Base-by-base conservation (phyloP, 2,329 filamentous ascomycete genomes). In the Verticillium albo-atrum region DNA sequence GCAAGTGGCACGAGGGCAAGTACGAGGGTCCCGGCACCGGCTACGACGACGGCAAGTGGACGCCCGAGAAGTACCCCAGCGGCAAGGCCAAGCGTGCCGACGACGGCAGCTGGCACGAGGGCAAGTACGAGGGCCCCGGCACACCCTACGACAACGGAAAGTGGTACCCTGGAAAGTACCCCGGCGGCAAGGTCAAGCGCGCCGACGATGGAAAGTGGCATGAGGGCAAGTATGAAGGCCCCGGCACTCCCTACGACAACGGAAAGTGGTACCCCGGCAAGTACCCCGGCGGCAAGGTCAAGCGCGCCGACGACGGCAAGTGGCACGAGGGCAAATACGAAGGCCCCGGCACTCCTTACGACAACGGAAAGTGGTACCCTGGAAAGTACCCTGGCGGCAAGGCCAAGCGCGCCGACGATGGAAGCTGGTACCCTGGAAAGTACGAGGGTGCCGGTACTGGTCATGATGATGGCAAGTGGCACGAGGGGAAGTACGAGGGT, bases 181-280 rank as follows among this genome's bases (percentile, higher is more conserved):
- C 54, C 30, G 25, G 35, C 23, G 54, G n/a, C 34, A 53, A 60
- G 50, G 58, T 14, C 10, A 58, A 53, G 53, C 53, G 53, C 2
- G n/a, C 28, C 28, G 53, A 55, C 15, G 54, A 56, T 7, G 54
- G 54, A 23, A 26, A 6, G 6, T 56, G 54, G 54, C 23, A 42
- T 4, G n/a, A 23, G 23, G 58, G 58, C 27, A 60, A 60, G 37
- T 60, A 60, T 17, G 58, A 60, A 32, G 59, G 59, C 1, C 35
- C 50, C 2, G 59, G 55, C 28, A 63, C 61, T 6, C 47, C 47
- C 7, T 61, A 35, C 30, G 58, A 62, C 37, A 52, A 62, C 35
- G 61, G 61, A n/a, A 58, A 62, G 35, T 62, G 53, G 57, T 55
- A 55, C 50, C 60, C 60, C n/a, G 57, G 57, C 25, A 60, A 62